Conservation (phyloP, 306 rosid species). For the Lithocarpus polystachyus region DNA sequence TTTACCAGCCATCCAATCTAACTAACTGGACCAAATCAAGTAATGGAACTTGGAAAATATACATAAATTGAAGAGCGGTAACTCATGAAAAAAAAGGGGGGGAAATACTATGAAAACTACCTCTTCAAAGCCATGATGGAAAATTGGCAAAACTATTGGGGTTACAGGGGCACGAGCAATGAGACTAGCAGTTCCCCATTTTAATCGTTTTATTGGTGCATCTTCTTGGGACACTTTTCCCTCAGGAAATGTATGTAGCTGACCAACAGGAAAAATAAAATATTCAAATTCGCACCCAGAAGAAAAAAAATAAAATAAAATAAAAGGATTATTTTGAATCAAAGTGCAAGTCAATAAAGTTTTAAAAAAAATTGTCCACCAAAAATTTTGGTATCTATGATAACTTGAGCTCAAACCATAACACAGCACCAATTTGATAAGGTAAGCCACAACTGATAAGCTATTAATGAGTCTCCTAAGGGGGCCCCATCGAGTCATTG, state of each 20-base stretch:
- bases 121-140: constrained; percentile 82
- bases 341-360: neutral
- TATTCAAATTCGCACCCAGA: neutral
- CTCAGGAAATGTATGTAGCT: constrained; percentile 96
- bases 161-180: constrained; percentile 76
- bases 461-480: neutral
- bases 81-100: neutral
- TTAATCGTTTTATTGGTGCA: constrained; percentile 69
- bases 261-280: constrained; percentile 14
- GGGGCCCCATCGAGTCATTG: neutral
- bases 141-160: constrained; percentile 83
- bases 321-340: neutral
- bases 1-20: neutral
- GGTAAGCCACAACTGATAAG: neutral
- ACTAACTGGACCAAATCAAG: constrained; percentile 7
- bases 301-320: constrained; percentile 1
- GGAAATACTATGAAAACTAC: constrained; percentile 24
- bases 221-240: constrained; percentile 85
- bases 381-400: neutral
- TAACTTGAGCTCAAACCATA: neutral
- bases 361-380: neutral
- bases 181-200: constrained; percentile 98
- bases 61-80: neutral
- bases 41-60: neutral
- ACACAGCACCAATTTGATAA: neutral